Evolutionary conservation across 139 green algal species (phyloP).

Genomic region (Micractinium sp.): DNA sequence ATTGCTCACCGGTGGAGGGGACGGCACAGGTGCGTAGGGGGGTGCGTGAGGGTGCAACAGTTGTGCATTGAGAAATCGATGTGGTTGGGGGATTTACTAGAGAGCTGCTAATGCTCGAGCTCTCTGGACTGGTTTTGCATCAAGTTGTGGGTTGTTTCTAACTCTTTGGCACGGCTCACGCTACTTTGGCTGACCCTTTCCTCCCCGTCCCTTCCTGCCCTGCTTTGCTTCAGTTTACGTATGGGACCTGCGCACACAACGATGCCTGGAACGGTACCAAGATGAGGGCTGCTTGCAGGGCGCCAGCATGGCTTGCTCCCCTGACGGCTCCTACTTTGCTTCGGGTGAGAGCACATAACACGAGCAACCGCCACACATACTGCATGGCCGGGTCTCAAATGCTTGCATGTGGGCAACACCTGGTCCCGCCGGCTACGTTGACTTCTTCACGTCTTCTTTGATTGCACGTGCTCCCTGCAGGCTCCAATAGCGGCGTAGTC

Average conservation of each 20-base stretch:
- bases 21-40: conserved; percentile 57
- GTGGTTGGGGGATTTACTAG: not conserved
- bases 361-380: no score
- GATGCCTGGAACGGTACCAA: conserved; percentile 71
- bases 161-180: not conserved
- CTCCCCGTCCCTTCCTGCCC: not conserved
- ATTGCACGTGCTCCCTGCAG: not conserved
- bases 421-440: no score
- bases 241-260: conserved; percentile 92
- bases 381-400: no score
- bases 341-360: conserved; percentile 41
- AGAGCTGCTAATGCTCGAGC: not conserved
- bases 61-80: no score
- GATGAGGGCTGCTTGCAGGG: conserved; percentile 78
- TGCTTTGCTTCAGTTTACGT: conserved; percentile 68
- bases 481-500: conserved; percentile 78
- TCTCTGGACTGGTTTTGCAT: not conserved
- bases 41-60: no score
- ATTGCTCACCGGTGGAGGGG: conserved; percentile 78
- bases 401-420: not conserved
- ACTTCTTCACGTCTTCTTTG: no score
- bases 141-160: not conserved
- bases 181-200: not conserved
- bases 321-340: conserved; percentile 68
- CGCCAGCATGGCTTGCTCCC: conserved; percentile 68